phyloP scores from a whole-genome alignment of 805 yeast genomes.

The Lipomyces orientalis region DNA sequence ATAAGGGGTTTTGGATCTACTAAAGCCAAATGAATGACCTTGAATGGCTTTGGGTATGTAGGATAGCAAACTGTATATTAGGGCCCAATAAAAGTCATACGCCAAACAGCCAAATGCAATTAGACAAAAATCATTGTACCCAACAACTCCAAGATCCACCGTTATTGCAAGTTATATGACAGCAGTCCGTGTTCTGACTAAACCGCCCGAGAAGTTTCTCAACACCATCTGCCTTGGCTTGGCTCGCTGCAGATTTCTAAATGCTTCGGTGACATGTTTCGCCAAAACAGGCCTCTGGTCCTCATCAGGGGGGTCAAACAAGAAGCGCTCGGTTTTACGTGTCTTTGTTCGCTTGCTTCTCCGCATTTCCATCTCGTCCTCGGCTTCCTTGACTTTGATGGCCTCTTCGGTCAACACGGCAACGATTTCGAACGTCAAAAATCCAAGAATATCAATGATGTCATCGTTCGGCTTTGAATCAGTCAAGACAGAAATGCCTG shows the following conservation, averaged over 20 bases:
- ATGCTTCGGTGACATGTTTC: conserved; percentile 85
- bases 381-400: conserved; percentile 72
- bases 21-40: conserved; percentile 42
- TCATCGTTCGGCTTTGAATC: conserved; percentile 95
- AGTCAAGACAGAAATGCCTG: conserved; percentile 79
- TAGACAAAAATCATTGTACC: not conserved
- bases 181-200: conserved; percentile 58
- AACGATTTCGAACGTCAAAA: conserved; percentile 93
- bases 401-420: conserved; percentile 94
- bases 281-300: conserved; percentile 78
- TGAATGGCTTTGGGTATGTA: not conserved
- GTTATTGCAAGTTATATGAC: conserved; percentile 47
- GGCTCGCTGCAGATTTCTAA: conserved; percentile 73
- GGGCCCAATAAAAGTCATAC: not conserved
- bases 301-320: conserved; percentile 90
- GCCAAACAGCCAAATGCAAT: conserved; percentile 5
- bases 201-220: conserved; percentile 75
- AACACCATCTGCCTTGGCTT: conserved; percentile 65
- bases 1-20: conserved; percentile 61
- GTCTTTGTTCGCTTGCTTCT: conserved; percentile 49
- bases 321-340: conserved; percentile 56
- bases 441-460: conserved; percentile 93
- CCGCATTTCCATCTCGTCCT: conserved; percentile 55
- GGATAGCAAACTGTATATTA: not conserved
- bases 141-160: not conserved